Percentiles rank a stretch among this genome's conserved stretches.
These are phyloP conservation scores for Gastrolobium villosum DNA, from an alignment of 306 rosid genomes.

Conservation along the genomic window DNA sequence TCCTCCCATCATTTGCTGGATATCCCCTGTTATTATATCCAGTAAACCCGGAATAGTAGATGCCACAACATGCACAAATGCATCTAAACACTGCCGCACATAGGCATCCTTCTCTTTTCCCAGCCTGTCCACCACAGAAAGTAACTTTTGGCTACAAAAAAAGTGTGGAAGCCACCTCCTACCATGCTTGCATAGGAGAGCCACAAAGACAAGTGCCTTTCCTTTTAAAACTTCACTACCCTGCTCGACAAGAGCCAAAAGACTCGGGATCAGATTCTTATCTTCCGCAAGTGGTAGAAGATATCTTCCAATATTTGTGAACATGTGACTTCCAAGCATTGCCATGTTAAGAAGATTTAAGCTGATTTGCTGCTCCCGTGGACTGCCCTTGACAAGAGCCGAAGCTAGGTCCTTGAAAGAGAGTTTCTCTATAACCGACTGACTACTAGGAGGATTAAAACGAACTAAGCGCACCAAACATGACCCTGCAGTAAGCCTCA, in stretches of 20 bases:
- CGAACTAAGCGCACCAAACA: constrained; percentile 94
- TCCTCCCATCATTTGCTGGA: constrained; percentile 94
- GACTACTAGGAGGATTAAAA: constrained; percentile 83
- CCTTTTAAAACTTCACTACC: constrained; percentile 95
- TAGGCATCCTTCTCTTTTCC: constrained; percentile 89
- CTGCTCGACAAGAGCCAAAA: constrained; percentile 84
- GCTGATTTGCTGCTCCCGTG: constrained; percentile 95
- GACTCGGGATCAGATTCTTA: constrained; percentile 82
- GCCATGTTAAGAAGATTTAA: constrained; percentile 87
- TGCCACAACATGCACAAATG: constrained; percentile 78
- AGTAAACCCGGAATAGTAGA: constrained; percentile 82
- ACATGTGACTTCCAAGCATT: constrained; percentile 88
- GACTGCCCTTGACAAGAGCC: constrained; percentile 81
- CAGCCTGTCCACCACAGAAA: constrained; percentile 88
- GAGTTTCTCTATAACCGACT: constrained; percentile 77
- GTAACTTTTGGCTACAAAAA: constrained; percentile 86
- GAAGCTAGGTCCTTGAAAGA: constrained; percentile 89
- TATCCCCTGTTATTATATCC: constrained; percentile 80
- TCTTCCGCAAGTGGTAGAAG: constrained; percentile 85
- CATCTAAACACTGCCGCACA: constrained; percentile 81
- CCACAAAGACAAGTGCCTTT: constrained; percentile 82
- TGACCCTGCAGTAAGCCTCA: constrained; percentile 97
- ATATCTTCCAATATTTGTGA: constrained; percentile 76
- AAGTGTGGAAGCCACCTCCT: constrained; percentile 95
- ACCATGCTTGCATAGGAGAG: constrained; percentile 87